Evolutionary conservation across 2,329 filamentous ascomycete species (phyloP).

Genomic region (Aspergillus japonicus): DNA sequence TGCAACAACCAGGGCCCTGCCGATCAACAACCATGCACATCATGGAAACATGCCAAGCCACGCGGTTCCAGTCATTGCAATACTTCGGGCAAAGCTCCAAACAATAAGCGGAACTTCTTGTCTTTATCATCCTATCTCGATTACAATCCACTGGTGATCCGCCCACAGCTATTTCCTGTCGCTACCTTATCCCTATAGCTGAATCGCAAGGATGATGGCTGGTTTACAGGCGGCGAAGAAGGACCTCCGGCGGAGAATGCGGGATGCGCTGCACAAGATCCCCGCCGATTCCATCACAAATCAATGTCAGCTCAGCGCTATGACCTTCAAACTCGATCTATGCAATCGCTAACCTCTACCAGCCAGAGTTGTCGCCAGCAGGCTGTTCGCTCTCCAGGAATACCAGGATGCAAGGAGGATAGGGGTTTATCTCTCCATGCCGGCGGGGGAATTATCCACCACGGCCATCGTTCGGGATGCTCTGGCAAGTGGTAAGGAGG

Average conservation of each 20-base stretch:
- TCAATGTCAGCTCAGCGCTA: slow-evolving; percentile 61
- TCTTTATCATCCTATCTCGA: background rate
- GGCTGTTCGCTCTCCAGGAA: slow-evolving; percentile 66
- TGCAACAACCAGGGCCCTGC: slow-evolving; percentile 13
- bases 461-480: slow-evolving; percentile 78
- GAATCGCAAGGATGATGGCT: slow-evolving; percentile 46
- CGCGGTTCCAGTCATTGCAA: background rate
- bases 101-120: background rate
- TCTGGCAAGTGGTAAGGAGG: slow-evolving; percentile 71
- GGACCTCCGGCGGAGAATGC: slow-evolving; percentile 70
- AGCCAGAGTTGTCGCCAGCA: slow-evolving; percentile 66
- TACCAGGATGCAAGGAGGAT: slow-evolving; percentile 74
- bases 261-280: slow-evolving; percentile 61
- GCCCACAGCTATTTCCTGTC: background rate
- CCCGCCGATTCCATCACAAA: slow-evolving; percentile 59
- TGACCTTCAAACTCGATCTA: slow-evolving; percentile 27
- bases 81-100: background rate
- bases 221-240: slow-evolving; percentile 69
- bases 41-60: slow-evolving; percentile 18
- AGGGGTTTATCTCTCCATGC: slow-evolving; percentile 93
- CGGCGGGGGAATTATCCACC: slow-evolving; percentile 80
- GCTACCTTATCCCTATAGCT: background rate
- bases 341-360: slow-evolving; percentile 25
- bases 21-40: slow-evolving; percentile 12
- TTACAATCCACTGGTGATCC: background rate